Evolutionary conservation across 23 red algal species (phyloP), one percentile per base, ranked within the genome.

Genomic region (Gracilaria vermiculophylla): DNA sequence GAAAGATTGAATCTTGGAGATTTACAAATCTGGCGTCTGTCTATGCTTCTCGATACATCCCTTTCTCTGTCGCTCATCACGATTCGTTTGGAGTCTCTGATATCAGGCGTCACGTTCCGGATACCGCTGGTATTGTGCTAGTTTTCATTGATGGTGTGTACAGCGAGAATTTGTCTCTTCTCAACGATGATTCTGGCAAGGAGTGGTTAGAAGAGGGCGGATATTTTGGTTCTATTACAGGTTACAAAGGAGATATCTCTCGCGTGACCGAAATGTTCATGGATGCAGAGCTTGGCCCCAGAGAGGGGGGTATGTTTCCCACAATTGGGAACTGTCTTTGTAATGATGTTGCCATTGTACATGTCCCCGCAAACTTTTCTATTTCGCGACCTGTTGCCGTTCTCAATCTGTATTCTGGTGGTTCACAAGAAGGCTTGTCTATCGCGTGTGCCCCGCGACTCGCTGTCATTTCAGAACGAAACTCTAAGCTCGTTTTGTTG

Each of bases 101-200:
- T 17, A 31, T 83, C 47, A 33, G 79, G 39, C 41, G 78, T 17
- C 66, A 76, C 33, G 76, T 85, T 28, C 48, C 87, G 11, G 94
- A 84, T 71, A 82, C 71, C 0, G 85, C 84, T 21, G 87, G 62
- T 45, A 76, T 53, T 44, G 83, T 84, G 51, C 69, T 95, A 6
- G 94, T 95, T 39, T 90, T 95, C 56, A 78, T 95, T 31, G 94
- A 95, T 37, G 94, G 94, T 5, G 61, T 85, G 8, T 90, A 72
- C 27, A 62, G 78, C 20, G 5, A 76, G 39, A 47, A 72, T 36
- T 56, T 95, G 16, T 95, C 82, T 15, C 83, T 85, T 65, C 41
- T 95, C 11, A 77, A 61, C 43, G 84, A 88, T 48, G 73, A 82
- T 76, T 69, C 56, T 37, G 76, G 47, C 10, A 49, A 37, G 36